A percentile compares a stretch with the other conserved stretches of the same genome.
Evolutionary conservation across 1,284 basidiomycete species (phyloP).

Genomic region (Neonothopanus nambi): DNA sequence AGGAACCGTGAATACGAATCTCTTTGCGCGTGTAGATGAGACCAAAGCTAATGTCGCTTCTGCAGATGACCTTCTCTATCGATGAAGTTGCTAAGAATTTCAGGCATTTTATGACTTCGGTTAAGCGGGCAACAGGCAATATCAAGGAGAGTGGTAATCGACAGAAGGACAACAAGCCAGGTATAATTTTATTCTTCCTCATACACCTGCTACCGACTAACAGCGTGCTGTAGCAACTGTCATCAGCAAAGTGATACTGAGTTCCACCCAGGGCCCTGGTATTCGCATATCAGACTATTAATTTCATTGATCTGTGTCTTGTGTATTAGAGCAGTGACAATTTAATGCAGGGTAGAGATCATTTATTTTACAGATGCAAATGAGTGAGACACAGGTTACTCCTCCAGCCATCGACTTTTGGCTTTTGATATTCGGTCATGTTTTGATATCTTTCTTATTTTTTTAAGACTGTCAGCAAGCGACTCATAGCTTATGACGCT

Average conservation of each 20-base stretch:
- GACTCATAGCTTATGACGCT: constrained; percentile 40
- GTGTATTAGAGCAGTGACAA: background rate
- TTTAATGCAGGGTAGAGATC: constrained; percentile 1
- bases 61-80: constrained; percentile 71
- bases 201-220: constrained; percentile 5
- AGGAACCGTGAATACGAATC: constrained; percentile 51
- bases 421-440: constrained; percentile 19
- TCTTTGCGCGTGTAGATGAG: too few relatives aligned
- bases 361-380: background rate
- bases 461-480: constrained; percentile 40
- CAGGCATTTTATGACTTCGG: constrained; percentile 74
- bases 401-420: background rate
- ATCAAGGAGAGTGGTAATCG: constrained; percentile 37
- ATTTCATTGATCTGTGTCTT: background rate
- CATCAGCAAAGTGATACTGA: constrained; percentile 77
- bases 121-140: constrained; percentile 77
- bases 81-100: constrained; percentile 82
- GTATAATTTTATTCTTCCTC: constrained; percentile 30
- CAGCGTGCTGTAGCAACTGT: constrained; percentile 51
- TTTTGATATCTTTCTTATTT: constrained; percentile 32
- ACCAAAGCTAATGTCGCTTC: background rate
- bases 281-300: constrained; percentile 70
- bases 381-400: background rate
- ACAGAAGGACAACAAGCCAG: constrained; percentile 38
- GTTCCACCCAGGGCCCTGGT: constrained; percentile 84